phyloP scores from a whole-genome alignment of 768 basidiomycete genomes.

The Rhodotorula sphaerocarpa region DNA sequence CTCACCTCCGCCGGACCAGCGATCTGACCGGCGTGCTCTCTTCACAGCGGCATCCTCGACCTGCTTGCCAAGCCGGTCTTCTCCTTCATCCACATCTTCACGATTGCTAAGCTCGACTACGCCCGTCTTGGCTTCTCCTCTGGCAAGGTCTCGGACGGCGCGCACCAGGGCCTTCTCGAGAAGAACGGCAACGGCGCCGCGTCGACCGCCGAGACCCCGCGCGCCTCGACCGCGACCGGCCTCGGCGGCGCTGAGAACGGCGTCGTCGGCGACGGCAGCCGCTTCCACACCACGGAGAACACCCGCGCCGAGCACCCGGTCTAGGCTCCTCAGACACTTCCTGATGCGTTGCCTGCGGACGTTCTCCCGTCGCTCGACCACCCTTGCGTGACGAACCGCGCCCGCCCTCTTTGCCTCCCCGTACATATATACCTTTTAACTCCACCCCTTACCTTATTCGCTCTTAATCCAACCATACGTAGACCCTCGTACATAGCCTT shows the following conservation, averaged over 20 bases:
- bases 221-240: background rate
- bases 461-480: no score
- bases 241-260: no score
- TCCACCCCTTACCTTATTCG: no score
- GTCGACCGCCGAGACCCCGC: background rate
- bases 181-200: background rate
- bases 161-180: slow-evolving; percentile 8
- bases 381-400: no score
- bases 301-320: background rate
- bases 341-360: no score
- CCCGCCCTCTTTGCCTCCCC: no score
- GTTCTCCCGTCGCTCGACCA: no score
- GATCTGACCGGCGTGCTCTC: background rate
- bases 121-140: slow-evolving; percentile 30
- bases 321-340: no score
- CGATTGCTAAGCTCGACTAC: slow-evolving; percentile 42
- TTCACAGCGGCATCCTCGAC: slow-evolving; percentile 48
- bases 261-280: background rate
- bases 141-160: slow-evolving; percentile 22
- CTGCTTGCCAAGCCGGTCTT: slow-evolving; percentile 45
- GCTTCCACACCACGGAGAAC: background rate
- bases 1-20: background rate
- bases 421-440: no score
- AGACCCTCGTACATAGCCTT: no score
- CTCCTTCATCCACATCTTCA: slow-evolving; percentile 41